Evolutionary conservation across 23 red algal species (phyloP).

Genomic region (Chondrus crispus): DNA sequence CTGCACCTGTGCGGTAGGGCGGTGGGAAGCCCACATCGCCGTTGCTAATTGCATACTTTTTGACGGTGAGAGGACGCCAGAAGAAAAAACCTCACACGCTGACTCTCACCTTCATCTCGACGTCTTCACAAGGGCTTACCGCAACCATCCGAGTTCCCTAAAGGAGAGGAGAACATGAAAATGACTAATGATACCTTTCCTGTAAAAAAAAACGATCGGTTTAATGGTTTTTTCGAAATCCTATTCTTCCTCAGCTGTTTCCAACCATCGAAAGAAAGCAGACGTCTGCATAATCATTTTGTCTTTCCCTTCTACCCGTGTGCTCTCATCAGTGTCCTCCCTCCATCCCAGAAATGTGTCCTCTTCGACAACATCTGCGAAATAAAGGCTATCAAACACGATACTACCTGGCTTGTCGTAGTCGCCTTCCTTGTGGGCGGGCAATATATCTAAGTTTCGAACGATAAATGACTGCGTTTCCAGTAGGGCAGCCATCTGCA

Average conservation of each 20-base stretch:
- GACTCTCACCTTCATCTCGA: too few relatives aligned
- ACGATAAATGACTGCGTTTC: constrained; percentile 29
- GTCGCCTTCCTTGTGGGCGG: not conserved
- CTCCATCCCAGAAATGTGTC: constrained; percentile 64
- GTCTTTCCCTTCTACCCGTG: constrained; percentile 61
- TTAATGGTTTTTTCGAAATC: too few relatives aligned
- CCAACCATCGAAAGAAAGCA: constrained; percentile 70
- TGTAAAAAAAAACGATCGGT: too few relatives aligned
- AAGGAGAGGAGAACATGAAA: too few relatives aligned
- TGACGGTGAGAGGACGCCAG: too few relatives aligned
- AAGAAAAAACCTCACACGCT: too few relatives aligned
- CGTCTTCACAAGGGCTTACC: too few relatives aligned
- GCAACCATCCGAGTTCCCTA: too few relatives aligned
- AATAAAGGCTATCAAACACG: constrained; percentile 65
- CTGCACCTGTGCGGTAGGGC: too few relatives aligned
- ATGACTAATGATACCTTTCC: too few relatives aligned
- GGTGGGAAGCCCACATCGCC: too few relatives aligned
- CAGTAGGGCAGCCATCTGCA: constrained; percentile 38
- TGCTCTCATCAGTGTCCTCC: constrained; percentile 34
- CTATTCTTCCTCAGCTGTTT: constrained; percentile 48
- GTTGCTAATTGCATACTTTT: too few relatives aligned
- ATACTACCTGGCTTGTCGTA: not conserved
- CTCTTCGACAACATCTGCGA: constrained; percentile 65
- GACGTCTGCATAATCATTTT: constrained; percentile 68
- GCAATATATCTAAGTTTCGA: not conserved